Evolutionary conservation across 2,329 filamentous ascomycete species (phyloP), one percentile per base, ranked within the genome.

Genomic region (Colletotrichum salicis): DNA sequence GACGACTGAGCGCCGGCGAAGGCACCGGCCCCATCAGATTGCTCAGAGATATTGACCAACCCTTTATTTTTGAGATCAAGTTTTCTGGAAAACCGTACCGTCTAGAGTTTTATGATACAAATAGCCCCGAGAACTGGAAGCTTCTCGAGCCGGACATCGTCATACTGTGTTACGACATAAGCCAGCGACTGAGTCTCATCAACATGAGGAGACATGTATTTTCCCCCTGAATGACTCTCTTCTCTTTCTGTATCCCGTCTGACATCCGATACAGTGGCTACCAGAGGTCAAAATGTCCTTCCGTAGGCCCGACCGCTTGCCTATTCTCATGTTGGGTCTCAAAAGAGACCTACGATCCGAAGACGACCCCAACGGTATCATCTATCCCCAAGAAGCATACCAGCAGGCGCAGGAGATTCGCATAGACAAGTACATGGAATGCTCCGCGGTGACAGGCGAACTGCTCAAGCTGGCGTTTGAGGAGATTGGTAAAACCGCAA

Each of bases 371-470:
- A 89, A 90, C 71, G 88, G 88, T 35, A 86, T 88, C 74, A 88
- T 91, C 63, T 88, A 89, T 72, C 90, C 90, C 12, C 86, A 91
- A 72, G 90, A 91, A 78, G 89, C 84, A 1, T 89, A 90, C 76
- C 83, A 83, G 31, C 78, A 86, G 62, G 86, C 89, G 27, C 88
- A 91, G 76, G 84, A 86, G 74, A 84, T 91, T 83, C 82, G 89
- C 64, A 88, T 85, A 58, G 90, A 92, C 79, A 87, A 87, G 73
- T 92, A 91, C 75, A 86, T 91, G 78, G 90, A 92, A 76, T 92
- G 89, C 79, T 91, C 89, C 1, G 88, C 89, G 7, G 80, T 86
- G 59, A 90, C 88, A 4, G 89, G 89, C 19, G 88, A 90, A 80
- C 82, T 91, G 64, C 77, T 91, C 56, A 82, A 84, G 74, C 81